These are phyloP conservation scores for Leishmania guyanensis DNA, from an alignment of 208 protist genomes.

Conservation along the genomic window DNA sequence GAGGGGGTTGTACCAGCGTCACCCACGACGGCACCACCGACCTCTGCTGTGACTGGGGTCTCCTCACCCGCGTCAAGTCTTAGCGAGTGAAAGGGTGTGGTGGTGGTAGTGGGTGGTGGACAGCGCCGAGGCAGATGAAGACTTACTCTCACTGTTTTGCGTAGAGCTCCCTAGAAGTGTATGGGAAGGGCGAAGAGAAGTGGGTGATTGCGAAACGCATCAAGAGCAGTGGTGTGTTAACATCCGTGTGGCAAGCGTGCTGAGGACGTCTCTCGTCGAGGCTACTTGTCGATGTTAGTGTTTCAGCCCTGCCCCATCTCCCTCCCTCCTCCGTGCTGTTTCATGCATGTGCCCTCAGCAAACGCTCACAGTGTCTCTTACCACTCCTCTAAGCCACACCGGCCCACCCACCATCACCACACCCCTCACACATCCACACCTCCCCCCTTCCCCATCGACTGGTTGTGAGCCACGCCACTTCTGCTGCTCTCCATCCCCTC, in stretches of 20 bases:
- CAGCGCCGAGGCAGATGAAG: neutral
- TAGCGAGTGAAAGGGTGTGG: neutral
- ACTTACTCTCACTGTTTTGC: neutral
- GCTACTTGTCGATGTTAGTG: neutral
- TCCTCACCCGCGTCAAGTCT: constrained; percentile 6
- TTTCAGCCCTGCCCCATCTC: neutral
- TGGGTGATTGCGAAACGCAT: neutral
- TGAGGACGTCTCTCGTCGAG: neutral
- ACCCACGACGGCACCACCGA: neutral
- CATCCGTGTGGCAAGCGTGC: neutral
- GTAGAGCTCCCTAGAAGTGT: neutral
- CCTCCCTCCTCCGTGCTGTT: neutral
- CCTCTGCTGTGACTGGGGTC: neutral
- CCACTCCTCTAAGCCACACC: neutral
- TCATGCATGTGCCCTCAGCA: neutral
- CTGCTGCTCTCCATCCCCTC: neutral
- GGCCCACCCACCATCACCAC: too few relatives aligned
- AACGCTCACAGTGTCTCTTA: neutral
- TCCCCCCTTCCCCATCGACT: neutral
- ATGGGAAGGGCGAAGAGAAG: neutral
- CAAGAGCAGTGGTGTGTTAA: neutral
- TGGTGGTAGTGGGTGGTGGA: neutral
- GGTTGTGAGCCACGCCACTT: neutral
- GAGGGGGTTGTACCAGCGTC: neutral
- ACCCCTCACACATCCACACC: too few relatives aligned